Evolutionary conservation across 495 filamentous ascomycete species (phyloP), one percentile per base, ranked within the genome.

Genomic region (Penicillium pancosmium): DNA sequence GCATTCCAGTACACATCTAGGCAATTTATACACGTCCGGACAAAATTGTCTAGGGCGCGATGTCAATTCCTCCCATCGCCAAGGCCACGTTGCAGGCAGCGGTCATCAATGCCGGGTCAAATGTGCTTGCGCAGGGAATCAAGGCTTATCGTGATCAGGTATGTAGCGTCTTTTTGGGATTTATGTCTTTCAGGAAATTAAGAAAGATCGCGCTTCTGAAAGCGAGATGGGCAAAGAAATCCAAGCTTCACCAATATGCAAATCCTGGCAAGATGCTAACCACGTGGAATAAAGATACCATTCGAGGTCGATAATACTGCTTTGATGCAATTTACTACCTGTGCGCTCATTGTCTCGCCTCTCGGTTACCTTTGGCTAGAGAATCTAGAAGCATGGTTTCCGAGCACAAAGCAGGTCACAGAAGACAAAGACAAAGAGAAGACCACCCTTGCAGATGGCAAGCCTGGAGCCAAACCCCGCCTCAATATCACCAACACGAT

Each of bases 351-450:
- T 51, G 84, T 78, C 56, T 86, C 86, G 7, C 92, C 92, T 1
- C 84, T 89, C 31, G 92, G 92, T 69, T 90, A 89, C 66, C 70
- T 92, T 55, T 97, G 91, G 91, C 88, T 88, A 59, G 73, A 72
- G 36, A 78, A 67, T 21, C 73, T 86, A 34, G 84, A 86, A 62
- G 58, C 69, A 8, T 56, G 52, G 5, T 83, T 83, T 57, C 84
- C 84, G 1, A 79, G 76, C 25, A 73, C 75, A 47, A 48, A 50
- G 8, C 11, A 64, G 38, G 41, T n/a, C 46, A 35, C 52, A 12
- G 56, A 56, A 44, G 53, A 31, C 63, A 46, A n/a, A 62, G 70
- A n/a, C 60, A 60, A 15, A 56, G 65, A 34, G 56, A 60, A 33
- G 55, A 65, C 43, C 67, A 67, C 25, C 63, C 4, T 15, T 3